Evolutionary conservation across 768 basidiomycete species (phyloP).

Genomic region (Boletus sp.): DNA sequence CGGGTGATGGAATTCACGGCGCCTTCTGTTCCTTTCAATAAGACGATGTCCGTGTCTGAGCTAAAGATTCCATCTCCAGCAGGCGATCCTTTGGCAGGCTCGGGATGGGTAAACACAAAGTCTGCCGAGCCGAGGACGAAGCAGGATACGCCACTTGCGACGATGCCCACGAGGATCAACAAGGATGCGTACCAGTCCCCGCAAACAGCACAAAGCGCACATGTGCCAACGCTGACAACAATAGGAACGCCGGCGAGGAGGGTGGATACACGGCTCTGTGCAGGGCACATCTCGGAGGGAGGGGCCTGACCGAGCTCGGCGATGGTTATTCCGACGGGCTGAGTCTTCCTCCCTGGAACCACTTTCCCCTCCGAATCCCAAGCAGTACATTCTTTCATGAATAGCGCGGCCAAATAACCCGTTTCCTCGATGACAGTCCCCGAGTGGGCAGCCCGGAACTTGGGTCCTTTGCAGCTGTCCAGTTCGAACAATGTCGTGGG

Average conservation of each 20-base stretch:
- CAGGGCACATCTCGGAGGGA: slow-evolving; percentile 4
- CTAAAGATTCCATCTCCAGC: no score
- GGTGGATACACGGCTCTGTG: background rate
- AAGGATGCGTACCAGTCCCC: slow-evolving; percentile 27
- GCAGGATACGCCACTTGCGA: slow-evolving; percentile 27
- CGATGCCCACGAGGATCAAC: slow-evolving; percentile 32
- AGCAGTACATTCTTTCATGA: slow-evolving; percentile 11
- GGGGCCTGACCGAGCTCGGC: slow-evolving; percentile 11
- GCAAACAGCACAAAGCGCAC: slow-evolving; percentile 16
- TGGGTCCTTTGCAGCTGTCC: slow-evolving; percentile 40
- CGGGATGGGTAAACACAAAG: no score
- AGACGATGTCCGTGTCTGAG: background rate
- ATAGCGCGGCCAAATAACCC: slow-evolving; percentile 57
- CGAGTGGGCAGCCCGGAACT: slow-evolving; percentile 70
- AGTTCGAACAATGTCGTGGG: slow-evolving; percentile 19
- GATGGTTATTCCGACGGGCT: slow-evolving; percentile 10
- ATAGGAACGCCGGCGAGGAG: slow-evolving; percentile 19
- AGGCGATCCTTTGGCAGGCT: no score
- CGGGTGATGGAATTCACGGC: background rate
- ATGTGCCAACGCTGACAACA: slow-evolving; percentile 18
- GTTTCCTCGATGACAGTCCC: slow-evolving; percentile 46
- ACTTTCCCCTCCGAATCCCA: slow-evolving; percentile 9
- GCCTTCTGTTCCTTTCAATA: background rate
- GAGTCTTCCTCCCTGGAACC: slow-evolving; percentile 9
- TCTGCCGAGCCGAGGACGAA: no score